Evolutionary conservation across 495 filamentous ascomycete species (phyloP).

Genomic region (Penicillium ochrochloron): DNA sequence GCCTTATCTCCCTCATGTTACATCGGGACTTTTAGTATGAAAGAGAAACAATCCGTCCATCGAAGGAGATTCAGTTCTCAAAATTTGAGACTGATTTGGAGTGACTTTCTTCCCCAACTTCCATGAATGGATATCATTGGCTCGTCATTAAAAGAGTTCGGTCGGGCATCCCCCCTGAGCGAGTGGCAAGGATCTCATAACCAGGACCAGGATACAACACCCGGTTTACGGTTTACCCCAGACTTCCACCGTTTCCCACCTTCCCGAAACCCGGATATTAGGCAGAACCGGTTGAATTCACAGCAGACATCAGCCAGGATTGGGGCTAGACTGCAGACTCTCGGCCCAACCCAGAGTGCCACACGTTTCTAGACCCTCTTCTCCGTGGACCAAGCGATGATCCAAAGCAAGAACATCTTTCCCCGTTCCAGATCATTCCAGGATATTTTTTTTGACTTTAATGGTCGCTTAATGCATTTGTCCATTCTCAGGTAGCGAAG

Average conservation of each 20-base stretch:
- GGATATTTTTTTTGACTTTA: neutral
- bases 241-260: neutral
- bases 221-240: constrained; percentile 4
- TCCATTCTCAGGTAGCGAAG: neutral
- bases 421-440: neutral
- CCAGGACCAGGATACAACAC: neutral
- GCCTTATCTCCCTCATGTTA: constrained; percentile 6
- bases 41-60: neutral
- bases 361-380: neutral
- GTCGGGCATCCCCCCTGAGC: neutral
- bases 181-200: neutral
- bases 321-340: constrained; percentile 16
- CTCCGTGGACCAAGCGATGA: constrained; percentile 14
- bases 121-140: neutral
- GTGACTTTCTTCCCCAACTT: neutral
- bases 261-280: constrained; percentile 10
- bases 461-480: neutral
- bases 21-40: neutral
- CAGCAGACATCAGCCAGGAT: neutral
- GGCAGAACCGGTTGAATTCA: constrained; percentile 17
- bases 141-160: neutral
- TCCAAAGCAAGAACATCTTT: constrained; percentile 4
- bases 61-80: neutral
- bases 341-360: neutral
- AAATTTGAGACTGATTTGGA: neutral